Base-by-base conservation (phyloP, 306 rosid genomes). In the Prunus mume region DNA sequence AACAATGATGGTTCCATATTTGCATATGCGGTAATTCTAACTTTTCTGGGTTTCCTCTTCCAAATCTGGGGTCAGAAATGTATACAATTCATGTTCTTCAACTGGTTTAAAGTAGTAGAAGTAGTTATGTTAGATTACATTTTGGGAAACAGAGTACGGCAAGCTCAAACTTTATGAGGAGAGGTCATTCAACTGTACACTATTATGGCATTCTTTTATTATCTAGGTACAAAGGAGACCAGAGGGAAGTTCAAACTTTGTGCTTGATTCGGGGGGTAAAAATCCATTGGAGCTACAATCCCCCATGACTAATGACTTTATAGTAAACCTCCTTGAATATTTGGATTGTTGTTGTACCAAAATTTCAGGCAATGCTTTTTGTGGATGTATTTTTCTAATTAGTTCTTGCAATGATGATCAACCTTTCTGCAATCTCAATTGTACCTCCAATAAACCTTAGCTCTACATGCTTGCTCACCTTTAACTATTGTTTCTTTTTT, bases 1-100 rank as follows among this genome's bases (percentile, higher is more conserved):
- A 95, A 92, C 83, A 85, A 82, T 56, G 98, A 92, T 82, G 98
- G 98, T 71, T 95, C 97, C 32, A 56, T 93, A 79, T 93, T 3
- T 73, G 98, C 98, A 5, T 93, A 91, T 19, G 74, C 96, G 65
- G 98, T 93, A 88, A 58, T 75, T 49, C 27, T 49, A 6, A 30
- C n/a, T 30, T 63, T 62, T 62, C 6, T 62, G 22, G 43, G 13
- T 62, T 15, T 62, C 11, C 20, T 62, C 20, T 62, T 28, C 6
- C 30, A 30, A 63, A 32, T 63, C 13, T 63, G 68, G 68, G 43
- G 65, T 12, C 6, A 17, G 10, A 12, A 30, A 63, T 30, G 68
- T 34, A 30, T 63, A 63, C 22, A 30, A 30, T 3, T 30, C 7
- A 27, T 60, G 65, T 60, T 60, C 38, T 56, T 13, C 34, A 5